phyloP scores from a whole-genome alignment of 2,329 filamentous ascomycete genomes.

The Fusarium subglutinans region DNA sequence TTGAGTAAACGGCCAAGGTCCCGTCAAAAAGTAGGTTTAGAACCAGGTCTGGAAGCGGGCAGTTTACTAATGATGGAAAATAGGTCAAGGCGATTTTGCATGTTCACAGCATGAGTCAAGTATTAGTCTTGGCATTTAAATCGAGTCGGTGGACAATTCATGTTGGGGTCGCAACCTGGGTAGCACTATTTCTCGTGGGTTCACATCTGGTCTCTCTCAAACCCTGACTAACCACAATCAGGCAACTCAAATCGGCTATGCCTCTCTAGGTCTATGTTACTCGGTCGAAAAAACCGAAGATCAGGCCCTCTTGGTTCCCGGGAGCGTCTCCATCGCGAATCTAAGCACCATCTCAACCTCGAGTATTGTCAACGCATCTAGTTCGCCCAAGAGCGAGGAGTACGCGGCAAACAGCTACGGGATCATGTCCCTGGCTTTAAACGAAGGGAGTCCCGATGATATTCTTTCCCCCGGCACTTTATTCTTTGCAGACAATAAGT shows the following conservation, averaged over 20 bases:
- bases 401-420: not conserved
- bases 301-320: not conserved
- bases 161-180: not conserved
- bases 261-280: not conserved
- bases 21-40: not conserved
- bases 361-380: not conserved
- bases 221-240: not conserved
- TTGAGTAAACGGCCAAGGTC: not conserved
- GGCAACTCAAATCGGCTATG: not conserved
- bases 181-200: not conserved
- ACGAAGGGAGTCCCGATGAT: not conserved
- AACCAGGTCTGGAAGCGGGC: rapidly evolving
- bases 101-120: not conserved
- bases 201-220: not conserved
- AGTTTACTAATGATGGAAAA: not conserved
- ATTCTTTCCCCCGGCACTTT: not conserved
- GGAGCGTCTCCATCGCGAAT: not conserved
- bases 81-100: not conserved
- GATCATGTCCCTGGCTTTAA: not conserved
- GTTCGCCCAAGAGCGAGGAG: not conserved
- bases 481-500: not conserved
- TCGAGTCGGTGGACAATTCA: not conserved
- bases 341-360: not conserved
- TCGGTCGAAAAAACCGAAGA: not conserved
- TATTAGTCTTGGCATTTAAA: not conserved